Base-by-base conservation (phyloP, 306 rosid species). In the Ammopiptanthus mongolicus region DNA sequence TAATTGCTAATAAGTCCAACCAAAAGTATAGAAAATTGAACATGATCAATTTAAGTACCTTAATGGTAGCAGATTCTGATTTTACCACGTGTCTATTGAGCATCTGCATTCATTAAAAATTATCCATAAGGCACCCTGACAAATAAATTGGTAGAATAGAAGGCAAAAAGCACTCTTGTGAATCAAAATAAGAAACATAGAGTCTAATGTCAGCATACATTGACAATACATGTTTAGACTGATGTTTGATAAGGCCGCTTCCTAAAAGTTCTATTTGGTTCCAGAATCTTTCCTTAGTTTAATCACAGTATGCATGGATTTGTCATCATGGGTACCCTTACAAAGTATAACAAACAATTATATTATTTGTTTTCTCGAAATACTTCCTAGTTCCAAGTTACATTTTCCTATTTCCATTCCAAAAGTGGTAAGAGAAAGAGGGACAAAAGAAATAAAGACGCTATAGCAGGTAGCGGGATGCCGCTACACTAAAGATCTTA, bases 51-150 rank as follows among this genome's bases (percentile, higher is more conserved):
- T 22, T 15, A 57, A 15, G 62, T 84, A 95, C 98, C 98, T 86
- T 95, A 61, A 95, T 90, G 29, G 96, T 91, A 51, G 97, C 98
- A 60, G 91, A 95, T 74, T 95, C 98, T 18, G 97, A 90, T 75
- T 91, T 95, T 65, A 95, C 97, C 80, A 95, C 97, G 87, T 95
- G 97, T 18, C 98, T 85, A 48, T 95, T 76, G 55, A 95, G 91
- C 86, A 87, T 86, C 98, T 95, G 91, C 89, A 86, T 68, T 56
- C 17, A 87, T 21, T 29, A 50, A 77, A 77, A 75, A 22, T 65
- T 63, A 17, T 84, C 72, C 78, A 13, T 28, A 52, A 47, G 67
- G 58, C 58, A 83, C 17, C 19, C 10, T 46, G 60, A 11, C 65
- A 34, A 55, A 63, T 31, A 80, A 25, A 68, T 44, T 53, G 31